These are phyloP conservation scores for Sistotremastrum niveocremeum DNA, from an alignment of 768 basidiomycete species.

Conservation along the genomic window DNA sequence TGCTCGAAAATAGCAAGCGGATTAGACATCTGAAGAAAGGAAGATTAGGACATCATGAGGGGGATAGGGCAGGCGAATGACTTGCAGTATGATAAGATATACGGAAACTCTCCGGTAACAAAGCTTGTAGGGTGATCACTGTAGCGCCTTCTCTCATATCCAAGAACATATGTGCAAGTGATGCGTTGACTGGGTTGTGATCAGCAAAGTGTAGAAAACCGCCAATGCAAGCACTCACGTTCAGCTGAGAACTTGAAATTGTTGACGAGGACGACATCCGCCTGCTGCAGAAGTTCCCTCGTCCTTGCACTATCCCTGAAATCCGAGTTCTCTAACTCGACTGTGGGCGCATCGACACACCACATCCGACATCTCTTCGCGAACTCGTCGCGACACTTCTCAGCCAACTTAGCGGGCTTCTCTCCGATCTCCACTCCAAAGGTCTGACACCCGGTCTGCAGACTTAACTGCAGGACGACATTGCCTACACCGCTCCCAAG, in stretches of 20 bases:
- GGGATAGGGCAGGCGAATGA: constrained; percentile 1
- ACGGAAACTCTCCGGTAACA: constrained; percentile 61
- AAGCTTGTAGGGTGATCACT: constrained; percentile 80
- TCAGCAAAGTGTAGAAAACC: background rate
- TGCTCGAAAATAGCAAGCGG: constrained; percentile 77
- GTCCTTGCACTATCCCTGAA: constrained; percentile 63
- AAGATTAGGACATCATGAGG: constrained; percentile 2
- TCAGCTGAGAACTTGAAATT: constrained; percentile 73
- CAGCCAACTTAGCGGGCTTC: constrained; percentile 69
- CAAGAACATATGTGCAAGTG: constrained; percentile 76
- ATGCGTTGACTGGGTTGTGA: constrained; percentile 59
- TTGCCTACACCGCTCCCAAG: constrained; percentile 82
- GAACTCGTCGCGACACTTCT: constrained; percentile 62
- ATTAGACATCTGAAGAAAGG: constrained; percentile 45
- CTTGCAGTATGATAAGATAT: constrained; percentile 76
- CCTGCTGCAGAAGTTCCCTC: constrained; percentile 54
- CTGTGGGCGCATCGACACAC: constrained; percentile 65
- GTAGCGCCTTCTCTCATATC: constrained; percentile 89
- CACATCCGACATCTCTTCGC: constrained; percentile 76
- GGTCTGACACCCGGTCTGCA: constrained; percentile 66
- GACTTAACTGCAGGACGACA: constrained; percentile 65
- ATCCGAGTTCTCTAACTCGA: constrained; percentile 74
- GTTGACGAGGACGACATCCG: constrained; percentile 86
- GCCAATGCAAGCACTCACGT: constrained; percentile 33
- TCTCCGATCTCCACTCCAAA: constrained; percentile 74